A percentile compares a stretch with the other conserved stretches of the same genome.
Evolutionary conservation across 768 basidiomycete genomes (phyloP).

Genomic region (Sistotremastrum niveocremeum): DNA sequence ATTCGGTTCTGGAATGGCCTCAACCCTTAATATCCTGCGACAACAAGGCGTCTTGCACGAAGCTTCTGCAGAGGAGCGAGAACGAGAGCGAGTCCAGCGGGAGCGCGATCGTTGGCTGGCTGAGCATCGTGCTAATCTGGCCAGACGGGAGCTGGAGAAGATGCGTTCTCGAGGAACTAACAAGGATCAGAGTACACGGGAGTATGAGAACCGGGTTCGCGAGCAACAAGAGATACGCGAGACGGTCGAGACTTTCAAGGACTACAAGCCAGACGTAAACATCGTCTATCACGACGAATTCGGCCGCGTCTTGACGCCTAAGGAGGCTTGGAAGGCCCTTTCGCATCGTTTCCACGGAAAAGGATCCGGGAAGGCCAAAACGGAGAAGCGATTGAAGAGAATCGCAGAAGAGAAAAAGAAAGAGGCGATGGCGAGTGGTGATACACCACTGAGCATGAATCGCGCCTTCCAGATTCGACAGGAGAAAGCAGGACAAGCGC

Average conservation of each 20-base stretch:
- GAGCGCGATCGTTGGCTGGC: constrained; percentile 87
- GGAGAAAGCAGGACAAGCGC: constrained; percentile 89
- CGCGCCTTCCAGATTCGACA: constrained; percentile 87
- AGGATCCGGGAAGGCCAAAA: constrained; percentile 92
- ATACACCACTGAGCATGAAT: constrained; percentile 93
- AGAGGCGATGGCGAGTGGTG: constrained; percentile 85
- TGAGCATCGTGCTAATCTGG: constrained; percentile 60
- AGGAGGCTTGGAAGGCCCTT: constrained; percentile 98
- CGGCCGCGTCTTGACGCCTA: constrained; percentile 73
- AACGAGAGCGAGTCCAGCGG: constrained; percentile 71
- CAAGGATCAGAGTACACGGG: constrained; percentile 87
- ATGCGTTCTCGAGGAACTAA: constrained; percentile 63
- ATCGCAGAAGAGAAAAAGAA: constrained; percentile 97
- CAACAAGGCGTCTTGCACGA: constrained; percentile 80
- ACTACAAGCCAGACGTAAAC: constrained; percentile 94
- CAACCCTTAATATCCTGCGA: constrained; percentile 76
- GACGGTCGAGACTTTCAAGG: constrained; percentile 69
- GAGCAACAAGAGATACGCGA: constrained; percentile 87
- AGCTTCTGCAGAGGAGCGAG: constrained; percentile 44
- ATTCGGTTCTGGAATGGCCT: constrained; percentile 74
- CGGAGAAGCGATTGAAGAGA: constrained; percentile 90
- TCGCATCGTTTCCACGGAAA: constrained; percentile 99
- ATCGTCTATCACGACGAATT: constrained; percentile 96
- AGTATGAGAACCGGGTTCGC: constrained; percentile 85
- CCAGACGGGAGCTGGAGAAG: constrained; percentile 70